Evolutionary conservation across 495 filamentous ascomycete genomes (phyloP).

Genomic region (Neurospora africana): DNA sequence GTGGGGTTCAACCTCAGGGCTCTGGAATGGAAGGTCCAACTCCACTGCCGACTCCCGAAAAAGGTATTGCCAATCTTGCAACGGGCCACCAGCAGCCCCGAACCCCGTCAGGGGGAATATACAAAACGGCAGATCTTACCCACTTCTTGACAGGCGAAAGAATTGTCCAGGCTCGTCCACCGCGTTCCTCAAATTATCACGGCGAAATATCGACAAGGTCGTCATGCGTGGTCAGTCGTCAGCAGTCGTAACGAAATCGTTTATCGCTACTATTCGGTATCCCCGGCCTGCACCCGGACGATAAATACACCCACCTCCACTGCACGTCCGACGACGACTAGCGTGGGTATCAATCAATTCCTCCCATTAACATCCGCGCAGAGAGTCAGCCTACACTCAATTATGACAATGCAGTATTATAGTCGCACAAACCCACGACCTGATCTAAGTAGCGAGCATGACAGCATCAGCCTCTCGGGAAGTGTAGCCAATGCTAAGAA

Average conservation of each 20-base stretch:
- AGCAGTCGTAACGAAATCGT: background rate
- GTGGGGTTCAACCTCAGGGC: background rate
- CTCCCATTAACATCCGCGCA: background rate
- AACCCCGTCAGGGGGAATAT: background rate
- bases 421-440: background rate
- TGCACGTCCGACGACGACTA: background rate
- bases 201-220: background rate
- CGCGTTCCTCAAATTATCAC: background rate
- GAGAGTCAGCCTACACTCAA: background rate
- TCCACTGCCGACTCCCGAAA: background rate
- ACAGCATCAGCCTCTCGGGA: background rate
- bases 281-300: background rate
- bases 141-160: background rate
- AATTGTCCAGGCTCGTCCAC: background rate
- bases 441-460: background rate
- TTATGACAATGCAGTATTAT: background rate
- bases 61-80: background rate
- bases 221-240: background rate
- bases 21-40: background rate
- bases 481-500: background rate
- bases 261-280: background rate
- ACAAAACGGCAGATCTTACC: background rate
- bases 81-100: background rate
- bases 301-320: background rate
- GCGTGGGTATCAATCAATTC: too few relatives aligned